Evolutionary conservation across 1,284 basidiomycete species (phyloP), one percentile per base, ranked within the genome.

Genomic region (Cystobasidium slooffiae): DNA sequence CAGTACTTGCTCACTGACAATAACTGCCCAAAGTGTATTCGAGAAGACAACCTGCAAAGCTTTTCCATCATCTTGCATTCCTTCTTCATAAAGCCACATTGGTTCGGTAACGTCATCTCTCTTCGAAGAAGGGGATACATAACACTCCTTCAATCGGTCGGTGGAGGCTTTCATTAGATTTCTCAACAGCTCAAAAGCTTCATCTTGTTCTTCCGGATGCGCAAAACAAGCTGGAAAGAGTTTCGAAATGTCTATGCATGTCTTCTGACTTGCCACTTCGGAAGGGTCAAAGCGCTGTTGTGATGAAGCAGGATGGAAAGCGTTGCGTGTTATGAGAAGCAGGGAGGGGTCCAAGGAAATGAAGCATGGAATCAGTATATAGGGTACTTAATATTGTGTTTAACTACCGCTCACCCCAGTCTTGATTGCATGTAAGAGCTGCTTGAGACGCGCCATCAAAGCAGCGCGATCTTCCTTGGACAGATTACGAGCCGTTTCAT

Each of bases 251-350:
- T 31, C 64, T 47, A 16, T 43, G 49, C 47, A 53, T 7, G 24
- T 47, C 20, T 53, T n/a, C 18, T 43, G 14, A 14, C 22, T 18
- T 24, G 64, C 64, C 64, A 66, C 49, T 39, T 6, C 22, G 51
- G 64, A n/a, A 20, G 51, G 64, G 51, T 66, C 64, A 51, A 53
- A 52, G 64, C 64, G 64, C 64, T 66, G 64, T 47, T 47, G 46
- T 47, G 10, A 14, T 22, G 46, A 63, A 14, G 20, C 37, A 39
- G 46, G 14, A 46, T 20, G 16, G 39, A 39, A 10, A 8, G 6
- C 12, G 6, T 20, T 1, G 46, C 3, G 22, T 24, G 14, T 43
- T 22, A 49, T 10, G n/a, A 49, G 43, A 46, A 43, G 49, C 22
- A 52, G 41, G 24, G 22, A 53, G 5, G 47, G 6, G 63, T 51